A percentile compares a stretch with the other conserved stretches of the same genome.
Evolutionary conservation across 495 filamentous ascomycete genomes (phyloP).

Genomic region (Barbatosphaeria neglecta): DNA sequence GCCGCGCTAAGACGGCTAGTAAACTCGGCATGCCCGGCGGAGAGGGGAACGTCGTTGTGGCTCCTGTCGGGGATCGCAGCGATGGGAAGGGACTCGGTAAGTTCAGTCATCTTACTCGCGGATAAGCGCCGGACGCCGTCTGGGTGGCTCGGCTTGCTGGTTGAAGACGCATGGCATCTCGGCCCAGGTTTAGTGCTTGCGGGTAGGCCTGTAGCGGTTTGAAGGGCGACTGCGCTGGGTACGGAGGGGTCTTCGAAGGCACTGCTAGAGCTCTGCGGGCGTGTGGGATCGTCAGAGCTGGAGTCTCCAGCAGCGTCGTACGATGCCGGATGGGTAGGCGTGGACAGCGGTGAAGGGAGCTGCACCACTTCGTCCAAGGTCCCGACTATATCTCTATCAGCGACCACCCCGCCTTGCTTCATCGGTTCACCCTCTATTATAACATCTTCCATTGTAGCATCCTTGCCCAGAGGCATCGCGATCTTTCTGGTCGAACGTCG

Average conservation of each 20-base stretch:
- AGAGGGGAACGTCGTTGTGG: constrained; percentile 17
- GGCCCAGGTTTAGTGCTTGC: constrained; percentile 10
- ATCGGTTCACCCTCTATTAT: too few relatives aligned
- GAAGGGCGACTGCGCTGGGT: not conserved
- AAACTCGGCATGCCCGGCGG: constrained; percentile 21
- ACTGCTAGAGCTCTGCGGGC: not conserved
- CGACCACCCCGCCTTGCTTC: not conserved
- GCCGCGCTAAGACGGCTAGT: constrained; percentile 16
- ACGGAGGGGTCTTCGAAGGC: not conserved
- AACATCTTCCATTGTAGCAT: too few relatives aligned
- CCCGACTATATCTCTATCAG: not conserved
- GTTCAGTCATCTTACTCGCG: constrained; percentile 41
- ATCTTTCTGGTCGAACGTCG: too few relatives aligned
- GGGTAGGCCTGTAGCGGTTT: not conserved
- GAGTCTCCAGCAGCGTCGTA: not conserved
- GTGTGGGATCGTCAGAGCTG: constrained; percentile 7
- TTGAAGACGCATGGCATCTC: constrained; percentile 6
- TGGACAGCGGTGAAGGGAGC: constrained; percentile 6
- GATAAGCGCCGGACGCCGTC: constrained; percentile 41
- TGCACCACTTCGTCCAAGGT: not conserved
- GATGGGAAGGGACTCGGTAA: constrained; percentile 40
- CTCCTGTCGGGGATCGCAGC: constrained; percentile 16
- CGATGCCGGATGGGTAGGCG: constrained; percentile 1
- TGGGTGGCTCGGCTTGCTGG: constrained; percentile 24
- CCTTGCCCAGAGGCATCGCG: too few relatives aligned